Evolutionary conservation across 225 moss, liverwort and hornwort species (phyloP).

Genomic region (Sphagnum contortum): DNA sequence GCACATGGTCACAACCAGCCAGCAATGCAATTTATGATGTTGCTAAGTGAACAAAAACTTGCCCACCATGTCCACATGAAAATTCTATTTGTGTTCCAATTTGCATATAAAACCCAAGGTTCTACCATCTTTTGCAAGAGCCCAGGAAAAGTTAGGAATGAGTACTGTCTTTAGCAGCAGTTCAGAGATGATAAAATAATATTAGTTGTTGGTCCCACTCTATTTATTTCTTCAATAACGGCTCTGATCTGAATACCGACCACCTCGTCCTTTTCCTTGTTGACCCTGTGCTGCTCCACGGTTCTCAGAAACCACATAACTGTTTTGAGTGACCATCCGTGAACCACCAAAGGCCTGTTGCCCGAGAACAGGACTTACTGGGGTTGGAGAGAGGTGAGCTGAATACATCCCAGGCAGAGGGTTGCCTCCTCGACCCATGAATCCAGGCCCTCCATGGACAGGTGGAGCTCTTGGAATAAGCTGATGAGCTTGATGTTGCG

Average conservation of each 20-base stretch:
- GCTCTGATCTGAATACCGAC: constrained; percentile 25
- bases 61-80: too few relatives aligned
- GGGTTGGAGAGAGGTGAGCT: constrained; percentile 18
- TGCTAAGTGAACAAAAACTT: too few relatives aligned
- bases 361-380: constrained; percentile 15
- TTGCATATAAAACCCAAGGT: too few relatives aligned
- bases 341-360: constrained; percentile 5
- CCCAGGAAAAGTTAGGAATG: too few relatives aligned
- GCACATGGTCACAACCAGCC: too few relatives aligned
- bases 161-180: too few relatives aligned
- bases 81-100: too few relatives aligned
- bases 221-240: constrained; percentile 11
- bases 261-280: constrained; percentile 34
- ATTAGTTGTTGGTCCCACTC: too few relatives aligned
- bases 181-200: too few relatives aligned
- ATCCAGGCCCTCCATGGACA: constrained; percentile 36
- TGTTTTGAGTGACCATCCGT: constrained; percentile 17
- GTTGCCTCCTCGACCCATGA: constrained; percentile 45
- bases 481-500: constrained; percentile 14
- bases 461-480: constrained; percentile 41
- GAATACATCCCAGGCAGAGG: constrained; percentile 12
- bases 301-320: constrained; percentile 23
- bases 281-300: constrained; percentile 7
- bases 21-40: too few relatives aligned
- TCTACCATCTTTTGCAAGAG: too few relatives aligned